These are phyloP conservation scores for Rhodotorula sp. DNA, from an alignment of 1,284 basidiomycete genomes.

Conservation along the genomic window DNA sequence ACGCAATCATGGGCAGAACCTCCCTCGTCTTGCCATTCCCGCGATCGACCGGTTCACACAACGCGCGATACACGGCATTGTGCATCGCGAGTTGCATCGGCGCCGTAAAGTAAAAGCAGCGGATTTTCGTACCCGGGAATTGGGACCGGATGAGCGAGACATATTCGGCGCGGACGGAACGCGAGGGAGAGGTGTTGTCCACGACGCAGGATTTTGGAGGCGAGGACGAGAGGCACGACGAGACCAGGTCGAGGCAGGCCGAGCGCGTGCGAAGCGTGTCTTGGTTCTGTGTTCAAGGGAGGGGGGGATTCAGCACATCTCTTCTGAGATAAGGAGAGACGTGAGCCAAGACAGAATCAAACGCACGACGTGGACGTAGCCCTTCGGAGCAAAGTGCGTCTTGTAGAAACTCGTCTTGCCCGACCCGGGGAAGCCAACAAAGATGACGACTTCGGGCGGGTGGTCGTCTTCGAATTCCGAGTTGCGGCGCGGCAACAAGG, in stretches of 20 bases:
- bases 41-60: conserved; percentile 46
- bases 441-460: conserved; percentile 64
- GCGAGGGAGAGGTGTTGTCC: conserved; percentile 82
- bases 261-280: conserved; percentile 70
- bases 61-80: conserved; percentile 31
- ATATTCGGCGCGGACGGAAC: conserved; percentile 65
- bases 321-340: no score
- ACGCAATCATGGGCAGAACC: conserved; percentile 28
- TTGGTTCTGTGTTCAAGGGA: conserved; percentile 62
- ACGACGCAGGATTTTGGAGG: conserved; percentile 63
- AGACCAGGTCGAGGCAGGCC: conserved; percentile 14
- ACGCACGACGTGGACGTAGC: conserved; percentile 66
- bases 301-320: no score
- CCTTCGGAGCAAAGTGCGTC: conserved; percentile 63
- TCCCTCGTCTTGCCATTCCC: conserved; percentile 21
- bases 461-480: conserved; percentile 34
- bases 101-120: conserved; percentile 66
- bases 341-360: neutral
- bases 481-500: conserved; percentile 57
- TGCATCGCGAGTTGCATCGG: conserved; percentile 77
- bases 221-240: conserved; percentile 6
- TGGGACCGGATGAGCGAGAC: conserved; percentile 60
- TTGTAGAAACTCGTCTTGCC: conserved; percentile 83
- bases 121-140: conserved; percentile 17
- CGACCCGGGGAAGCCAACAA: conserved; percentile 80